Base-by-base conservation (phyloP, 768 basidiomycete species). In the Pisolithus marmoratus region DNA sequence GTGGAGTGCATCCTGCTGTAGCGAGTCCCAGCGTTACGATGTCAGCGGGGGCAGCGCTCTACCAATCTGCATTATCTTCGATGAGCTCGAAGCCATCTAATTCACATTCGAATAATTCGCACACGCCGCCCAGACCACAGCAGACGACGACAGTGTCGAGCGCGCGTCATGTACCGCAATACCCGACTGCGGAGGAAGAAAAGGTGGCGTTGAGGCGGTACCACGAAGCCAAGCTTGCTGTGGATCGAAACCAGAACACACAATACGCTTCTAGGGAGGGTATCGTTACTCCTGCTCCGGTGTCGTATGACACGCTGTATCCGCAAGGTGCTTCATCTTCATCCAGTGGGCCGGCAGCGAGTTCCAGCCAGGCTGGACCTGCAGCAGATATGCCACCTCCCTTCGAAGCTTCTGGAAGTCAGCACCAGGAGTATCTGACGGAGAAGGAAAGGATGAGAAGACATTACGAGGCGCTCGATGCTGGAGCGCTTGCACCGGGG, bases 391-490 rank as follows among this genome's bases (percentile, higher is more conserved):
- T 73, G 41, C 82, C 82, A 7, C 83, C 84, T 5, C 73, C 83
- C 1, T 83, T 83, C 57, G 77, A 80, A 20, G 45, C 67, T 5
- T 64, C 70, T 19, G 56, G 69, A 67, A 43, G 70, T 69, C 34
- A 66, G 64, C 58, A 61, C 61, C 59, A 74, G 63, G 48, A 68
- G 54, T 78, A 67, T 34, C 37, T 74, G 45, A 70, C 69, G 6
- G 90, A 92, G 65, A 92, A 92, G 64, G 89, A 88, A 60, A 71
- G 76, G 20, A 55, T 90, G 50, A 77, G 84, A 40, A 72, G 77
- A 31, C 77, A 75, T 15, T 87, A 79, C 56, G 89, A 85, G 54
- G 80, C 76, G 7, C 82, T 79, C 51, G 88, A 92, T 60, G 80
- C 79, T 17, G 81, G 78, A 6, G 79, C 74, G 37, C 68, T 71